Conservation (phyloP, 805 yeast genomes). For the Kazachstania viticola region DNA sequence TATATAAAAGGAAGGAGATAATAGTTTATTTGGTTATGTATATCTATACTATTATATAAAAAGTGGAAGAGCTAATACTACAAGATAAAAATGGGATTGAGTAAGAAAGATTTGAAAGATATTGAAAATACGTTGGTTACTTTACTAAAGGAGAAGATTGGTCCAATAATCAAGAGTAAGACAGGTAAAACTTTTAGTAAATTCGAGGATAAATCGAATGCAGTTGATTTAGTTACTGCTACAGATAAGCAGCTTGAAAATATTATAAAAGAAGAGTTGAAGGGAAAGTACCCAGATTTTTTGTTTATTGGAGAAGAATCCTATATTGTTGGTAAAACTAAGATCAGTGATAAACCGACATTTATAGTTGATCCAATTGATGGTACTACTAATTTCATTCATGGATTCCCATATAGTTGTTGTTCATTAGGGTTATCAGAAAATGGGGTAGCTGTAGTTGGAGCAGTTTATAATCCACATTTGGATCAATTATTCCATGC, state of each 20-base stretch:
- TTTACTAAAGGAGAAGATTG: conserved; percentile 15
- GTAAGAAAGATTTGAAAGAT: conserved; percentile 15
- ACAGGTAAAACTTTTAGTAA: conserved; percentile 23
- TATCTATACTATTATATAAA: no score
- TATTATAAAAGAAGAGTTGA: conserved; percentile 23
- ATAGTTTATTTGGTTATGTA: no score
- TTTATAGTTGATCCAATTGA: conserved; percentile 57
- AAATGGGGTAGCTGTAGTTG: conserved; percentile 40
- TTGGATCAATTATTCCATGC: conserved; percentile 42
- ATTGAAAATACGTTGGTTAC: conserved; percentile 17
- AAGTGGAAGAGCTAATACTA: no score
- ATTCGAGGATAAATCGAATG: conserved; percentile 46
- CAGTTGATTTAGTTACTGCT: conserved; percentile 53
- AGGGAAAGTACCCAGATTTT: conserved; percentile 36
- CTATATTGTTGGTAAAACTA: conserved; percentile 37
- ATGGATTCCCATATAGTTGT: conserved; percentile 50
- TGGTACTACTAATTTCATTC: conserved; percentile 56
- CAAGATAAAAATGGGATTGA: no score
- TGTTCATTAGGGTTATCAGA: conserved; percentile 48
- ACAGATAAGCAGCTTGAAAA: conserved; percentile 46
- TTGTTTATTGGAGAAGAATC: conserved; percentile 54
- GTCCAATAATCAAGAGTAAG: conserved; percentile 17
- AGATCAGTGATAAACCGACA: conserved; percentile 41
- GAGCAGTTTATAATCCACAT: conserved; percentile 56
- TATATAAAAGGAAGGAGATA: no score